Evolutionary conservation across 2,329 filamentous ascomycete species (phyloP).

Genomic region (Monilinia fructicola): DNA sequence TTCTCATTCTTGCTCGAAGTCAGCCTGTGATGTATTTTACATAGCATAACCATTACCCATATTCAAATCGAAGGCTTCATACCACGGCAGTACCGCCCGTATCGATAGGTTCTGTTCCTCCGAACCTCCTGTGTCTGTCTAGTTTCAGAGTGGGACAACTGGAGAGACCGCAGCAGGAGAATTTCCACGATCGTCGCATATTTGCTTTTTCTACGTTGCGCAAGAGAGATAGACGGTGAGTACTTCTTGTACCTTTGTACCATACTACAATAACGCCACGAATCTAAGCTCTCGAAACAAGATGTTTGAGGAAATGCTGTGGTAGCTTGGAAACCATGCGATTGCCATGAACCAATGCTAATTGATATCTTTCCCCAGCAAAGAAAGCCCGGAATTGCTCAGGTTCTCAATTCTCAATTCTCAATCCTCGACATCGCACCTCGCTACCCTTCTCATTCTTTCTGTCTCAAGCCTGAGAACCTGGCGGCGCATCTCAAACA

Average conservation of each 20-base stretch:
- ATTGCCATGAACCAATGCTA: slow-evolving; percentile 19
- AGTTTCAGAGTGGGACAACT: slow-evolving; percentile 23
- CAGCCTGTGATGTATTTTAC: neutral
- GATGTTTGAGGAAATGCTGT: slow-evolving; percentile 1
- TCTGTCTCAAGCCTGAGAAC: slow-evolving; percentile 11
- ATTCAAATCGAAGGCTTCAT: neutral
- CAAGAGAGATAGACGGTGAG: slow-evolving; percentile 22
- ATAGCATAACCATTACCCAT: neutral
- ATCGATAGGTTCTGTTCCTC: slow-evolving; percentile 19
- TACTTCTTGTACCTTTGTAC: slow-evolving; percentile 18
- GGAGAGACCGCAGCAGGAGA: slow-evolving; percentile 11
- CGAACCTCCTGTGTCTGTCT: slow-evolving; percentile 6
- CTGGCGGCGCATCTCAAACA: slow-evolving; percentile 17
- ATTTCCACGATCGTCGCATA: slow-evolving; percentile 9
- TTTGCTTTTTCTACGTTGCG: slow-evolving; percentile 21
- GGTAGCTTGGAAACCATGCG: slow-evolving; percentile 14
- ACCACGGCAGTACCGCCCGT: neutral
- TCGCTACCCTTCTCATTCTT: neutral
- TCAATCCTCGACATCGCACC: slow-evolving; percentile 10
- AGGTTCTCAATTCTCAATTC: too few species aligned
- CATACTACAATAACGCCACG: neutral
- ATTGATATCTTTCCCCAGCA: slow-evolving; percentile 7
- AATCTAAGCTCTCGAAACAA: slow-evolving; percentile 7
- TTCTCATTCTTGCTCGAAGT: slow-evolving; percentile 14
- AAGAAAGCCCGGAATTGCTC: neutral